A percentile compares a stretch with the other conserved stretches of the same genome.
Evolutionary conservation across 2,329 filamentous ascomycete species (phyloP).

Genomic region (Leptosphaerulina australis): DNA sequence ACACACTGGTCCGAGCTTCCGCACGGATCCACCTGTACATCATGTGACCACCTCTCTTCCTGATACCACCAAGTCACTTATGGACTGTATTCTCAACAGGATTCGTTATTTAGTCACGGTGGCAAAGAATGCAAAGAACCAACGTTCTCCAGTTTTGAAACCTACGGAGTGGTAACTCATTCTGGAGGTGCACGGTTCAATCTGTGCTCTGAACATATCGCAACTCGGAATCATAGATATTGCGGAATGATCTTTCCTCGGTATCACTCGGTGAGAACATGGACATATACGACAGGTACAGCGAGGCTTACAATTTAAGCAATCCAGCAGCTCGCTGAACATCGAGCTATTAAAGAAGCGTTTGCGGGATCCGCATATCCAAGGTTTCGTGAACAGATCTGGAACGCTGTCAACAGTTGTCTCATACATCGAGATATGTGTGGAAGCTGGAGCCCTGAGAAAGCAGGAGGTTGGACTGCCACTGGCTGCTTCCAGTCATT

Average conservation of each 20-base stretch:
- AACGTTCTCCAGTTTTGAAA: neutral
- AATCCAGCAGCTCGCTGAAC: neutral
- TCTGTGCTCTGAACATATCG: neutral
- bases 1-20: no score
- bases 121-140: no score
- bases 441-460: neutral
- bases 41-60: no score
- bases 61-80: no score
- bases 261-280: neutral
- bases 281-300: conserved; percentile 1
- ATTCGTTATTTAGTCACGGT: no score
- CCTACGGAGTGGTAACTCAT: neutral
- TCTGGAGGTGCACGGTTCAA: neutral
- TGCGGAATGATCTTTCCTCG: neutral
- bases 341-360: neutral
- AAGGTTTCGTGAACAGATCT: neutral
- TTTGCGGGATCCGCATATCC: neutral
- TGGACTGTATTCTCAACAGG: no score
- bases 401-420: neutral
- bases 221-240: neutral
- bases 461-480: neutral
- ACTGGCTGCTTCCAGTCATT: neutral
- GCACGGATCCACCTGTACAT: no score
- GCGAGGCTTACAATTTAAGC: neutral
- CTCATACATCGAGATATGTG: neutral